These are phyloP conservation scores for Hyphopichia pseudoburtonii DNA, from an alignment of 1,139 yeast genomes.

Conservation along the genomic window DNA sequence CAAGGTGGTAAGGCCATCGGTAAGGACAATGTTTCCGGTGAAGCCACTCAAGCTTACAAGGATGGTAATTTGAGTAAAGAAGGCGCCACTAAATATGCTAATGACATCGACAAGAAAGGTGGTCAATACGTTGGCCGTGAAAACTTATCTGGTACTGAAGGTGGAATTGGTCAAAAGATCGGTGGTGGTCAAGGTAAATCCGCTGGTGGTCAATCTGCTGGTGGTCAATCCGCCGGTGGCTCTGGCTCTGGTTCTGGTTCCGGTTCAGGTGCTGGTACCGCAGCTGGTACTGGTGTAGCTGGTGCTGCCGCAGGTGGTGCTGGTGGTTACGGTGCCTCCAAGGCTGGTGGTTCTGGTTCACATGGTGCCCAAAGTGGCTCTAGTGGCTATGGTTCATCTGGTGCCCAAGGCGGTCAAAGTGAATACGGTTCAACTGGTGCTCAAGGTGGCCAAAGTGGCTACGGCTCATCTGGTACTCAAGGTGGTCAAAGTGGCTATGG, in stretches of 20 bases:
- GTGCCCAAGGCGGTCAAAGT: slow-evolving; percentile 8
- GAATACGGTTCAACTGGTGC: slow-evolving; percentile 11
- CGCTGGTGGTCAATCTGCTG: slow-evolving; percentile 11
- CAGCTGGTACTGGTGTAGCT: slow-evolving; percentile 12
- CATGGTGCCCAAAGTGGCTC: slow-evolving; percentile 12
- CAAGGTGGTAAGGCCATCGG: slow-evolving; percentile 23
- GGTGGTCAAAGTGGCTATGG: slow-evolving; percentile 10
- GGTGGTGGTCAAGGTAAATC: slow-evolving; percentile 14
- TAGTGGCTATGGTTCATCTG: slow-evolving; percentile 9
- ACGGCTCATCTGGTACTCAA: slow-evolving; percentile 7
- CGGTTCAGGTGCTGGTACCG: slow-evolving; percentile 11
- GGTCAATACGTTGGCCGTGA: slow-evolving; percentile 29
- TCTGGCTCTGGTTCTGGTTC: slow-evolving; percentile 9
- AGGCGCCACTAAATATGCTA: slow-evolving; percentile 25
- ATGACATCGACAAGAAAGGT: slow-evolving; percentile 28
- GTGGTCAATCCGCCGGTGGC: slow-evolving; percentile 8
- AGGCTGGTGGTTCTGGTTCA: slow-evolving; percentile 13
- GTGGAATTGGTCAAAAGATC: slow-evolving; percentile 28
- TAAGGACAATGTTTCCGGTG: slow-evolving; percentile 23
- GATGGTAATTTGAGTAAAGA: slow-evolving; percentile 31
- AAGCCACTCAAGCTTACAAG: slow-evolving; percentile 24
- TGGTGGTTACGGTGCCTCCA: slow-evolving; percentile 8
- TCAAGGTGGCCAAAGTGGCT: slow-evolving; percentile 4
- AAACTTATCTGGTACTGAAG: slow-evolving; percentile 28
- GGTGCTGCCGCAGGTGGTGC: slow-evolving; percentile 12